Evolutionary conservation across 2,329 filamentous ascomycete species (phyloP).

Genomic region (Verticillium albo-atrum): DNA sequence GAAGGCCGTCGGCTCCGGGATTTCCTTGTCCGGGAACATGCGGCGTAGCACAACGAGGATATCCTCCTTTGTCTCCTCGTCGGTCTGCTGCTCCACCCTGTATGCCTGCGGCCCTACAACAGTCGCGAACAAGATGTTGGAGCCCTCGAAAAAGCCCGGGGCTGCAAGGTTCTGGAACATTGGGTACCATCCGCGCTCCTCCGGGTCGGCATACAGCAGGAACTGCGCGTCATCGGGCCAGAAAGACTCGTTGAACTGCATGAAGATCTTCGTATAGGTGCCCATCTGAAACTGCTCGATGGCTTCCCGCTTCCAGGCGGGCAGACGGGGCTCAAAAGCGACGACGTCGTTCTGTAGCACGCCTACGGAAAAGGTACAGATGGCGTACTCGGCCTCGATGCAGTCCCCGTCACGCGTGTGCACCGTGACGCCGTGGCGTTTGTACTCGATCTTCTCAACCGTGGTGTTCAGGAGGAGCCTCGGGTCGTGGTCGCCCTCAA

Average conservation of each 20-base stretch:
- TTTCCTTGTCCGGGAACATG: conserved; percentile 54
- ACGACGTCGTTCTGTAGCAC: conserved; percentile 61
- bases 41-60: conserved; percentile 50
- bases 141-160: conserved; percentile 53
- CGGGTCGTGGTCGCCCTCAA: conserved; percentile 44
- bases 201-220: conserved; percentile 40
- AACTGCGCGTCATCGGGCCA: conserved; percentile 46
- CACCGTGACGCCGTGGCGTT: conserved; percentile 46
- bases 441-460: conserved; percentile 51
- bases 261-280: conserved; percentile 70
- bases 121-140: conserved; percentile 63
- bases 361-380: conserved; percentile 64
- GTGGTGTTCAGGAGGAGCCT: conserved; percentile 55
- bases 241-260: conserved; percentile 64
- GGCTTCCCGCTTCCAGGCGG: conserved; percentile 58
- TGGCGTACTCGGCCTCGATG: conserved; percentile 55
- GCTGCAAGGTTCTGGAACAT: conserved; percentile 60
- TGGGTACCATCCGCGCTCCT: conserved; percentile 40
- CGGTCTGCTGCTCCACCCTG: conserved; percentile 53
- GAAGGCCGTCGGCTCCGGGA: conserved; percentile 58
- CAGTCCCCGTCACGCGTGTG: conserved; percentile 49
- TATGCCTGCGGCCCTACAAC: conserved; percentile 53
- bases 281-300: conserved; percentile 65
- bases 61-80: conserved; percentile 53
- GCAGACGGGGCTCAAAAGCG: conserved; percentile 53